Percentiles rank a stretch among this genome's conserved stretches.
phyloP scores from a whole-genome alignment of 2,329 filamentous ascomycete genomes.

The Niveomyces coronatus region DNA sequence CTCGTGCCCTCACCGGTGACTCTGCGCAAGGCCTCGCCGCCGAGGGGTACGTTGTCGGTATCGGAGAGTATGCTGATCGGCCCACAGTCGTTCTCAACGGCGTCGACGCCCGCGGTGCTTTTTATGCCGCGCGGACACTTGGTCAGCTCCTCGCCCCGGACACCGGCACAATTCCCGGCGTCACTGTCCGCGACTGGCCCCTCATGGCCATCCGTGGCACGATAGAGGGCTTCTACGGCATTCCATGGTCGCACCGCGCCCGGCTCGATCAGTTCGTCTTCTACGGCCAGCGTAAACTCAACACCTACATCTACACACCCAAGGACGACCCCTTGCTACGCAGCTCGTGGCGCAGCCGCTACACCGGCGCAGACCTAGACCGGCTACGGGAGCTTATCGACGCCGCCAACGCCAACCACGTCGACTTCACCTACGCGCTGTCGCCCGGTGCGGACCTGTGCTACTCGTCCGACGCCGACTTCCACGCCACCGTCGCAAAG shows the following conservation, averaged over 20 bases:
- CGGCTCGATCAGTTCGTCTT: conserved; percentile 12
- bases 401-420: conserved; percentile 12
- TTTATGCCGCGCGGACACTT: conserved; percentile 12
- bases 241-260: conserved; percentile 13
- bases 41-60: conserved; percentile 11
- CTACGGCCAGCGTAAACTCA: conserved; percentile 13
- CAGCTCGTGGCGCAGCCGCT: conserved; percentile 10
- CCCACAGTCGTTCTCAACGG: conserved; percentile 11
- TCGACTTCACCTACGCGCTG: conserved; percentile 12
- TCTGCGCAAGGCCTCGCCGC: conserved; percentile 5
- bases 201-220: conserved; percentile 13
- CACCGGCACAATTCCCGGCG: conserved; percentile 3
- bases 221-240: conserved; percentile 14
- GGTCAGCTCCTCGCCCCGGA: conserved; percentile 10
- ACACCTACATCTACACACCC: conserved; percentile 13
- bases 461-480: conserved; percentile 12
- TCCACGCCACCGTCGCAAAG: conserved; percentile 11
- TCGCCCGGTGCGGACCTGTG: conserved; percentile 12
- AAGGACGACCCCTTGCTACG: conserved; percentile 10
- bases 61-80: conserved; percentile 7
- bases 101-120: conserved; percentile 11
- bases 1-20: conserved; percentile 9
- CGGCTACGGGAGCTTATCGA: conserved; percentile 11
- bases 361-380: conserved; percentile 9
- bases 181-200: conserved; percentile 12